Conservation (phyloP, 192 early-diverging fungal species). For the Backusella luteola region DNA sequence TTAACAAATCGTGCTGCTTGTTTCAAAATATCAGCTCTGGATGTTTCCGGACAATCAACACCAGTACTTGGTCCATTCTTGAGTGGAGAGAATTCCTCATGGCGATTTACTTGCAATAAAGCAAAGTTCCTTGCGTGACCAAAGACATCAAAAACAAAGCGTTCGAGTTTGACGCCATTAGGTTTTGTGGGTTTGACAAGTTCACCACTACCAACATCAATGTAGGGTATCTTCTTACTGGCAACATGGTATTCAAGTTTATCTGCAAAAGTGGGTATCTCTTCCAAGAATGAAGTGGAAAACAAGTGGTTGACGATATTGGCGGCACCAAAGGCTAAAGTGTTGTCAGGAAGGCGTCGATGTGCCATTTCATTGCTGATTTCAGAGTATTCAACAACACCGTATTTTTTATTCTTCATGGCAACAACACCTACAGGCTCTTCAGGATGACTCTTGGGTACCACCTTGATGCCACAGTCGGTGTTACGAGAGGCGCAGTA, state of each 20-base stretch:
- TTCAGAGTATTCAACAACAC: constrained; percentile 95
- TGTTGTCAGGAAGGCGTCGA: constrained; percentile 41
- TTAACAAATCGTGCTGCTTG: constrained; percentile 75
- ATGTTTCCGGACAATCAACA: constrained; percentile 85
- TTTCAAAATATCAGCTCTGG: constrained; percentile 70
- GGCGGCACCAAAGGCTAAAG: constrained; percentile 75
- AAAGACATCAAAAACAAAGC: constrained; percentile 96
- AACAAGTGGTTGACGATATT: constrained; percentile 97
- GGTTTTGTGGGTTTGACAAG: constrained; percentile 57
- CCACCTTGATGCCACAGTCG: constrained; percentile 86
- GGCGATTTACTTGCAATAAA: constrained; percentile 79
- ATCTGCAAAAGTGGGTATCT: constrained; percentile 66
- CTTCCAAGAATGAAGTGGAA: constrained; percentile 76
- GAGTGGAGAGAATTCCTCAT: constrained; percentile 89
- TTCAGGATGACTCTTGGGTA: constrained; percentile 76
- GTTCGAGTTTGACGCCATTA: constrained; percentile 92
- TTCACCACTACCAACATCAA: constrained; percentile 69
- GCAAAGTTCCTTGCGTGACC: constrained; percentile 74
- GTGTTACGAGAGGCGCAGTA: constrained; percentile 74
- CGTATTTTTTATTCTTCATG: constrained; percentile 64
- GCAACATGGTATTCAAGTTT: constrained; percentile 87
- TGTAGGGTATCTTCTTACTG: constrained; percentile 85
- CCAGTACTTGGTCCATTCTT: constrained; percentile 87
- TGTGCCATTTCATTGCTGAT: constrained; percentile 72
- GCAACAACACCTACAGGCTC: constrained; percentile 92